Evolutionary conservation across 2,329 filamentous ascomycete genomes (phyloP).

Genomic region (Proliferodiscus dingleyae): DNA sequence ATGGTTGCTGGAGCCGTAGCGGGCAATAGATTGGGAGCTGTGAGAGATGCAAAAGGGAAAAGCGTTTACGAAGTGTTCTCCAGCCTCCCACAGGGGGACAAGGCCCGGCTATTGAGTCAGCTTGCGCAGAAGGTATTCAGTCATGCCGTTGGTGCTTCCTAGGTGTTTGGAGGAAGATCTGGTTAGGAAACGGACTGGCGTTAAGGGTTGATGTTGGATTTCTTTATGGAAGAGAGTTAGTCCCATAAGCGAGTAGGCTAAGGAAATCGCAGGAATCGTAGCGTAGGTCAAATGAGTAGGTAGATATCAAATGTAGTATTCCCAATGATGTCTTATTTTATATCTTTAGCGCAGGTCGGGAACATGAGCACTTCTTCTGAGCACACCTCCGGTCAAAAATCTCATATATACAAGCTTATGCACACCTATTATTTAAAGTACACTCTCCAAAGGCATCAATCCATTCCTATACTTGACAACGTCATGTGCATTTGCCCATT

Average conservation of each 20-base stretch:
- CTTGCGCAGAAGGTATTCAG: conserved; percentile 83
- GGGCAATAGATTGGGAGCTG: conserved; percentile 83
- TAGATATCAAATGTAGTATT: too few species aligned
- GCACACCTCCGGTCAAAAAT: too few species aligned
- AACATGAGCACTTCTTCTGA: too few species aligned
- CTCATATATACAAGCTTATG: too few species aligned
- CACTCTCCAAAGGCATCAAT: not conserved
- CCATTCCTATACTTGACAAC: not conserved
- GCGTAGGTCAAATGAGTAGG: too few species aligned
- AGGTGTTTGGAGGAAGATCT: not conserved
- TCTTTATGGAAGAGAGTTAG: too few species aligned
- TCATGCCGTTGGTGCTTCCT: conserved; percentile 57
- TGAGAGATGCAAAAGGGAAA: conserved; percentile 88
- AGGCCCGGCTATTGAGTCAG: conserved; percentile 74
- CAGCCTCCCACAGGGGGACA: conserved; percentile 71
- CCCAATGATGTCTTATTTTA: too few species aligned
- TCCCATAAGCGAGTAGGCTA: too few species aligned
- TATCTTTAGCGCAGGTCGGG: too few species aligned
- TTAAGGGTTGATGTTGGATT: not conserved
- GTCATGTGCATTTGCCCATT: not conserved
- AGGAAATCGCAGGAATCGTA: too few species aligned
- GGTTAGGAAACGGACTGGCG: not conserved
- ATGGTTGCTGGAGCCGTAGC: conserved; percentile 86
- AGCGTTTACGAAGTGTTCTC: conserved; percentile 80
- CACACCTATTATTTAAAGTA: too few species aligned